Percentiles rank a stretch among this genome's conserved stretches.
These are phyloP conservation scores for Fragilaria radians DNA, from an alignment of 108 stramenopile genomes.

Conservation along the genomic window DNA sequence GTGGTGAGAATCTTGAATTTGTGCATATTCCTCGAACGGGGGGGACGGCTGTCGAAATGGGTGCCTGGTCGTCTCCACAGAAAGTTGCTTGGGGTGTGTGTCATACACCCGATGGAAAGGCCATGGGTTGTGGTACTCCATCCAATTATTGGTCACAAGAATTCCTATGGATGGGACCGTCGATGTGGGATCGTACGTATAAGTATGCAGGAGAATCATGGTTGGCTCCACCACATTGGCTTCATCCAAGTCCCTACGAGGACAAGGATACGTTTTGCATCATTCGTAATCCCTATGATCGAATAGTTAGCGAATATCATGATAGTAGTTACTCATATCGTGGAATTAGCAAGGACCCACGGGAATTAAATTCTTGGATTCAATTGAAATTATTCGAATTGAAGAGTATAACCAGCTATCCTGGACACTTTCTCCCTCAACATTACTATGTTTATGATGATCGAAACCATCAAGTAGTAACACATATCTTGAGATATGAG, in stretches of 20 bases:
- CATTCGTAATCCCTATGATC: conserved; percentile 46
- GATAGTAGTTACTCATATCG: background rate
- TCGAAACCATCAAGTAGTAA: background rate
- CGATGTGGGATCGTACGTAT: background rate
- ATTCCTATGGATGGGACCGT: background rate
- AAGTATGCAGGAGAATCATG: conserved; percentile 1
- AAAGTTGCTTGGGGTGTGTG: conserved; percentile 21
- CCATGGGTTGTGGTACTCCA: background rate
- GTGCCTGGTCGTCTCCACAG: background rate
- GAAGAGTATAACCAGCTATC: background rate
- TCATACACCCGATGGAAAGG: background rate
- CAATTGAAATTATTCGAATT: background rate
- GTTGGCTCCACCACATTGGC: conserved; percentile 4
- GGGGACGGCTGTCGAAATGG: conserved; percentile 19
- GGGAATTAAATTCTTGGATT: conserved; percentile 13
- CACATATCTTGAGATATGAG: conserved; percentile 26
- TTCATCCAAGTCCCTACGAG: background rate
- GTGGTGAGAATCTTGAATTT: conserved; percentile 16
- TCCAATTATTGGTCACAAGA: background rate
- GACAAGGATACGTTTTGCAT: conserved; percentile 15
- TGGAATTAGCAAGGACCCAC: background rate
- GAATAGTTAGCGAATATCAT: conserved; percentile 41
- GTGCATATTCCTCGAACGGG: conserved; percentile 31
- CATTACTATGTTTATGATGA: conserved; percentile 15
- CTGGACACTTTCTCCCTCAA: conserved; percentile 20